Conservation (phyloP, 1,284 basidiomycete species). For the Pseudozyma flocculosa region DNA sequence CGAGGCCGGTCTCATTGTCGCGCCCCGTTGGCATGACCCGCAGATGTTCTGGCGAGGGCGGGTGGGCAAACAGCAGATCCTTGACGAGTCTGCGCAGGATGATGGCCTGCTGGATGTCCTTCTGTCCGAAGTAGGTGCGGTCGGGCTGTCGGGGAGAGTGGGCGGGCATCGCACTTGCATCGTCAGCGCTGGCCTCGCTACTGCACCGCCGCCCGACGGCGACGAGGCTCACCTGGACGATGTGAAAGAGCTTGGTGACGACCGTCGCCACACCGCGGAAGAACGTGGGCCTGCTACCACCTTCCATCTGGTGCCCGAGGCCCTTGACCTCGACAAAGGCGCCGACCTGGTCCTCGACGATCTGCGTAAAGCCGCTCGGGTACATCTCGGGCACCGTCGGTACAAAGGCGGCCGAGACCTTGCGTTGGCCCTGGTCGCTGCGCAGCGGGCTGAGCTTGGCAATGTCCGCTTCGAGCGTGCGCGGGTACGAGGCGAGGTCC, state of each 20-base stretch:
- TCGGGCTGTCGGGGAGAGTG: conserved; percentile 67
- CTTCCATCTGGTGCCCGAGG: conserved; percentile 80
- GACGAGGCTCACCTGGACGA: conserved; percentile 72
- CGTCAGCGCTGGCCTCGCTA: background rate
- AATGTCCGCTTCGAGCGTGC: conserved; percentile 63
- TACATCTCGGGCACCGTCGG: conserved; percentile 66
- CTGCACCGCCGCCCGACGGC: too few species aligned
- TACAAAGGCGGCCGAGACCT: conserved; percentile 35
- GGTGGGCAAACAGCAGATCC: conserved; percentile 79
- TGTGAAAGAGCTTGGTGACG: conserved; percentile 91
- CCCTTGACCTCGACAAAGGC: conserved; percentile 90
- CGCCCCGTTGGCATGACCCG: conserved; percentile 78
- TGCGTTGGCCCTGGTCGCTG: conserved; percentile 1
- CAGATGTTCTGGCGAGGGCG: conserved; percentile 67
- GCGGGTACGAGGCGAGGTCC: conserved; percentile 86
- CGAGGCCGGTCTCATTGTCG: conserved; percentile 67
- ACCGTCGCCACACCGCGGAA: conserved; percentile 95
- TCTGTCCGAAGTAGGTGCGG: conserved; percentile 92
- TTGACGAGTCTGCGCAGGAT: conserved; percentile 78
- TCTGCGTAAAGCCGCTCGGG: conserved; percentile 75
- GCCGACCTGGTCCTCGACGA: conserved; percentile 74
- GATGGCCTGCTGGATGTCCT: conserved; percentile 94
- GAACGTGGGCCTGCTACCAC: conserved; percentile 78
- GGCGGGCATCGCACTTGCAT: background rate
- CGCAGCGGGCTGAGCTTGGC: conserved; percentile 31